phyloP scores from a whole-genome alignment of 1,284 basidiomycete genomes.

The Rhodotorula sp. region DNA sequence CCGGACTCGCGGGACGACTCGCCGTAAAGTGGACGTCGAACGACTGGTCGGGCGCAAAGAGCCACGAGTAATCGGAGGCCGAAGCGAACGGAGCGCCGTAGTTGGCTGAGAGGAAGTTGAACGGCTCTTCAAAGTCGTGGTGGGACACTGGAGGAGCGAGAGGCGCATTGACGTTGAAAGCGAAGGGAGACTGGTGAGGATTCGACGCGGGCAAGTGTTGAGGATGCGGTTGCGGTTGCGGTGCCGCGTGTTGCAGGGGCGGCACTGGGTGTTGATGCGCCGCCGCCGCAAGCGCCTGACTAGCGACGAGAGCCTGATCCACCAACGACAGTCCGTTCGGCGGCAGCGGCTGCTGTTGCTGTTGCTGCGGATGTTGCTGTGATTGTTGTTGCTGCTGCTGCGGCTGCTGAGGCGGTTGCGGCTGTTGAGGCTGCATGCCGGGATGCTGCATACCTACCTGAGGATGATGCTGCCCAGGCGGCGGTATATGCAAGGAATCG shows the following conservation, averaged over 20 bases:
- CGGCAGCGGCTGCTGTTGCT: constrained; percentile 3
- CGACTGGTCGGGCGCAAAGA: constrained; percentile 32
- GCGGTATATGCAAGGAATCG: background rate
- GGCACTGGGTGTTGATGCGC: background rate
- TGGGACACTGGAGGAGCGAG: constrained; percentile 14
- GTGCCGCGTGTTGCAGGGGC: background rate
- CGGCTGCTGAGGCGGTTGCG: background rate
- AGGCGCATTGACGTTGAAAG: constrained; percentile 16
- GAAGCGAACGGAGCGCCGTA: constrained; percentile 41
- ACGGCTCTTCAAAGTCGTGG: constrained; percentile 34
- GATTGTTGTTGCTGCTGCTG: background rate
- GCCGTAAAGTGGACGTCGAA: constrained; percentile 34
- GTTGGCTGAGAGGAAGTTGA: constrained; percentile 37
- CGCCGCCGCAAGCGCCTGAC: constrained; percentile 4
- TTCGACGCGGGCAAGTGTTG: constrained; percentile 4
- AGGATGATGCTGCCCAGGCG: background rate
- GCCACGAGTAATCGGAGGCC: constrained; percentile 39
- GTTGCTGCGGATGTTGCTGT: background rate
- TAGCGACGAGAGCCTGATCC: constrained; percentile 20
- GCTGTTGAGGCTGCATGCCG: background rate
- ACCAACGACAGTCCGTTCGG: constrained; percentile 22
- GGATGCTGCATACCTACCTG: background rate
- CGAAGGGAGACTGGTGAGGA: constrained; percentile 12
- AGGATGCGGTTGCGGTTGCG: constrained; percentile 8
- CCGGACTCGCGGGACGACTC: constrained; percentile 33